Evolutionary conservation across 164 flowering plant species (phyloP).

Genomic region (Sedum album): DNA sequence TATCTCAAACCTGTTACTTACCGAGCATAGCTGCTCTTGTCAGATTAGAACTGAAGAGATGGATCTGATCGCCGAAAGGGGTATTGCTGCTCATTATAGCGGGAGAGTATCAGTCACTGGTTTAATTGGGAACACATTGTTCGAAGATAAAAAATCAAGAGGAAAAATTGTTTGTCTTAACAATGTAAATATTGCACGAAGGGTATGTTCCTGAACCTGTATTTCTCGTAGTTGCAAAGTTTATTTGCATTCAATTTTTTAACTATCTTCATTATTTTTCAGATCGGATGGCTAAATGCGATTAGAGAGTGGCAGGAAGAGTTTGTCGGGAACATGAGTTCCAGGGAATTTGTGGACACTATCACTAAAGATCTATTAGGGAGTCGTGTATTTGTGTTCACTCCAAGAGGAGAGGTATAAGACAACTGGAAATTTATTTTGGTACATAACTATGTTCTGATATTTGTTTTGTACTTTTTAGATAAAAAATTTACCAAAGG

Average conservation of each 20-base stretch:
- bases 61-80: constrained; percentile 97
- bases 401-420: constrained; percentile 93
- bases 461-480: constrained; percentile 15
- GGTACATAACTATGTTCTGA: constrained; percentile 3
- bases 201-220: constrained; percentile 38
- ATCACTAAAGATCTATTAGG: constrained; percentile 86
- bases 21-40: neutral
- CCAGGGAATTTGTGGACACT: constrained; percentile 96
- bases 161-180: constrained; percentile 67
- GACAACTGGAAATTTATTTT: neutral
- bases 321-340: constrained; percentile 98
- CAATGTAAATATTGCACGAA: constrained; percentile 83
- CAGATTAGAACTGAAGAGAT: constrained; percentile 97
- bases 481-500: constrained; percentile 92
- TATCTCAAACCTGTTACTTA: neutral
- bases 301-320: constrained; percentile 99
- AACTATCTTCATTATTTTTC: constrained; percentile 9
- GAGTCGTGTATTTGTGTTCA: constrained; percentile 93
- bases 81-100: constrained; percentile 95
- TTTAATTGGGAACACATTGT: constrained; percentile 48
- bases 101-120: constrained; percentile 65
- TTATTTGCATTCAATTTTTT: neutral
- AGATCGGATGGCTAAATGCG: constrained; percentile 99
- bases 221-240: neutral
- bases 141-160: constrained; percentile 46